These are phyloP conservation scores for Austroboletus eburneus DNA, from an alignment of 768 basidiomycete genomes.

Conservation along the genomic window DNA sequence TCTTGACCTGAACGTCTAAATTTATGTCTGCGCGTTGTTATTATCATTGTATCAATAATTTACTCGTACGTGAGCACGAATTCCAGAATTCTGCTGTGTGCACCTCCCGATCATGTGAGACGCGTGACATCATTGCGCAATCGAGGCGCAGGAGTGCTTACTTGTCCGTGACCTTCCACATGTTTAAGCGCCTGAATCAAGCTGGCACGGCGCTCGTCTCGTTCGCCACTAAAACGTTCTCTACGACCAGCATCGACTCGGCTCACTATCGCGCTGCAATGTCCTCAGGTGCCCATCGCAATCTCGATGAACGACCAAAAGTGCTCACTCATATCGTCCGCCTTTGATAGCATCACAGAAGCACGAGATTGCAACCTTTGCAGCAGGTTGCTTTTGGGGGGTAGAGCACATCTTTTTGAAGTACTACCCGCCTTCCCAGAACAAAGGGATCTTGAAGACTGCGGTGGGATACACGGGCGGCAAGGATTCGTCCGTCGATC, in stretches of 20 bases:
- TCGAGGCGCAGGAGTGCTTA: too few species aligned
- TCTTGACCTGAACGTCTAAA: too few species aligned
- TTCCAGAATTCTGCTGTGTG: too few species aligned
- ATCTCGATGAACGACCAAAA: neutral
- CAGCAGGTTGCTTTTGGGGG: slow-evolving; percentile 77
- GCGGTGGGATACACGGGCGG: slow-evolving; percentile 82
- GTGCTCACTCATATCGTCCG: too few species aligned
- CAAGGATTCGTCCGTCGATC: slow-evolving; percentile 46
- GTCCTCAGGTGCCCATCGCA: slow-evolving; percentile 25
- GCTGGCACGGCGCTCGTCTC: slow-evolving; percentile 20
- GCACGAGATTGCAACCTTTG: slow-evolving; percentile 45
- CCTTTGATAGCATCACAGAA: slow-evolving; percentile 41
- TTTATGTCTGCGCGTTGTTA: too few species aligned
- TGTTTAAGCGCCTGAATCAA: slow-evolving; percentile 26
- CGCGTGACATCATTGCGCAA: neutral
- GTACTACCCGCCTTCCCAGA: slow-evolving; percentile 64
- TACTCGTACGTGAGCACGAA: too few species aligned
- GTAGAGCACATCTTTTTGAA: slow-evolving; percentile 83
- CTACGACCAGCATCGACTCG: slow-evolving; percentile 30
- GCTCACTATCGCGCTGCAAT: slow-evolving; percentile 39
- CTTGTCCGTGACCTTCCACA: too few species aligned
- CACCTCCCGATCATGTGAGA: slow-evolving; percentile 1
- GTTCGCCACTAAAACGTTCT: slow-evolving; percentile 15
- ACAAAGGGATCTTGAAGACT: slow-evolving; percentile 72
- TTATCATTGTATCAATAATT: too few species aligned